Percentiles rank a stretch among this genome's conserved stretches.
phyloP scores from a whole-genome alignment of 2,329 filamentous ascomycete species.

The Thermoascus crustaceus region DNA sequence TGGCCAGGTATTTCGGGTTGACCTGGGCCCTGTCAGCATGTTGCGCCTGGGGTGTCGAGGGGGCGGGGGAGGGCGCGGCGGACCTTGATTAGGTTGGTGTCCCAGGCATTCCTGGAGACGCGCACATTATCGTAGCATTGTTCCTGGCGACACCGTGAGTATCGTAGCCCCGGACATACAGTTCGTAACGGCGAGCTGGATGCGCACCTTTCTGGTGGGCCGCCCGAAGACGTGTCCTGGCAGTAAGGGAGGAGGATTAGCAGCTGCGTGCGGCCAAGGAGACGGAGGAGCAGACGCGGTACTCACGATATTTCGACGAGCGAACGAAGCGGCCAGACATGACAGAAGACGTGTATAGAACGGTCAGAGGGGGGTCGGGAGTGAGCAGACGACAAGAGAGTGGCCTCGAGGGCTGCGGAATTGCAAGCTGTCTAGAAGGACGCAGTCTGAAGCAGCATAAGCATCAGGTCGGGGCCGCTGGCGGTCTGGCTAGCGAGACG shows the following conservation, averaged over 20 bases:
- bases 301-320: conserved; percentile 65
- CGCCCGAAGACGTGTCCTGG: conserved; percentile 98
- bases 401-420: conserved; percentile 1
- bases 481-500: neutral
- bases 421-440: neutral
- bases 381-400: conserved; percentile 12
- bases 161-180: neutral
- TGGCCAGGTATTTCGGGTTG: conserved; percentile 90
- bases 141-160: conserved; percentile 46
- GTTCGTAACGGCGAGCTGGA: neutral
- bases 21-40: conserved; percentile 47
- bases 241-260: conserved; percentile 20
- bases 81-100: conserved; percentile 97
- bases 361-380: conserved; percentile 9
- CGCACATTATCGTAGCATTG: conserved; percentile 97
- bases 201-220: conserved; percentile 67
- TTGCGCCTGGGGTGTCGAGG: conserved; percentile 15
- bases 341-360: conserved; percentile 10
- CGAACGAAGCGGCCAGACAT: conserved; percentile 68
- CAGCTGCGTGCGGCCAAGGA: conserved; percentile 14
- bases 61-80: conserved; percentile 23
- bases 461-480: neutral
- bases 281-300: conserved; percentile 8
- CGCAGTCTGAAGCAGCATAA: conserved; percentile 1
- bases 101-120: conserved; percentile 98